Percentiles rank a stretch among this genome's conserved stretches.
phyloP scores from a whole-genome alignment of 78 protist genomes.

The Cavenderia fasciculata region DNA sequence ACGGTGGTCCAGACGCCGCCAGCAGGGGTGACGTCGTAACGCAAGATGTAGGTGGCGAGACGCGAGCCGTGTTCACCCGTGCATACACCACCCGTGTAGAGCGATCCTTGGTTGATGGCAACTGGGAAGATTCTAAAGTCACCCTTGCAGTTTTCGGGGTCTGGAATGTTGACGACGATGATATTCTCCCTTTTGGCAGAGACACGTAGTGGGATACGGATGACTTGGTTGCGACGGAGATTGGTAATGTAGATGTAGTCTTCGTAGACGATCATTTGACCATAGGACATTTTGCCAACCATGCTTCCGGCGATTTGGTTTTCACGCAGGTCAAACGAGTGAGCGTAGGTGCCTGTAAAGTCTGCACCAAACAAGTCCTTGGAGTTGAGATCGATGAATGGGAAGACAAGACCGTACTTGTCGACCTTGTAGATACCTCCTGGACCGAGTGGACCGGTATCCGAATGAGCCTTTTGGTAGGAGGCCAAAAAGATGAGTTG shows the following conservation, averaged over 20 bases:
- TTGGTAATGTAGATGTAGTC: constrained; percentile 29
- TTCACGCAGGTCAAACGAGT: constrained; percentile 35
- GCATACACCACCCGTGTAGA: constrained; percentile 59
- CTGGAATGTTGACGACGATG: not conserved
- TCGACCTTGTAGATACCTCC: constrained; percentile 40
- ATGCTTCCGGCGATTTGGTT: not conserved
- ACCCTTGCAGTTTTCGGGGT: constrained; percentile 29
- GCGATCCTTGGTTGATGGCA: not conserved
- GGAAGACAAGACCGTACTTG: no score
- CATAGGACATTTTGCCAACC: constrained; percentile 43
- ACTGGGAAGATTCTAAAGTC: constrained; percentile 53
- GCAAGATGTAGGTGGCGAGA: constrained; percentile 23
- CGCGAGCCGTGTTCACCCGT: constrained; percentile 30
- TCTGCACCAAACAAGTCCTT: constrained; percentile 15
- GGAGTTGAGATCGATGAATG: no score
- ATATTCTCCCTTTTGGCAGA: not conserved
- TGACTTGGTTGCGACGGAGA: constrained; percentile 9
- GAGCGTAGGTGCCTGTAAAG: constrained; percentile 16
- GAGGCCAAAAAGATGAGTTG: constrained; percentile 13
- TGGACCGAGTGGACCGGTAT: constrained; percentile 53
- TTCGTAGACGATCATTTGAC: not conserved
- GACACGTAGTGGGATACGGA: constrained; percentile 1
- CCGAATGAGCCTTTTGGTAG: constrained; percentile 12
- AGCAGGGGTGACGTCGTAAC: not conserved
- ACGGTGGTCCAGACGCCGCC: not conserved